Base-by-base conservation (phyloP, 208 protist genomes). In the Crithidia acanthocephali region DNA sequence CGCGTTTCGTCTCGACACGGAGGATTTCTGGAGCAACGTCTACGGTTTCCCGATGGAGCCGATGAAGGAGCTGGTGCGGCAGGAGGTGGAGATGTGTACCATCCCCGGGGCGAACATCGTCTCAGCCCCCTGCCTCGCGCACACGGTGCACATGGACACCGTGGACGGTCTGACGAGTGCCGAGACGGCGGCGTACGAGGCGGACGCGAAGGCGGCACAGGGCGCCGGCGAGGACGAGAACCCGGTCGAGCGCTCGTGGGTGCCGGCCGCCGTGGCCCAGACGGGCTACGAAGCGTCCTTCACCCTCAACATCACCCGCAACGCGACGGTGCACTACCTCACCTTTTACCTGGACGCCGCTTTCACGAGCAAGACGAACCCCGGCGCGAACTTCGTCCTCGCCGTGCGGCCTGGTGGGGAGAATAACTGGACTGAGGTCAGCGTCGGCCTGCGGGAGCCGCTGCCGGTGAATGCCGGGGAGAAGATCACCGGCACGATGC, bases 11-110 rank as follows among this genome's bases (percentile, higher is more conserved):
- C 76, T 94, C 15, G 84, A 95, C 73, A 93, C 90, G 51, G 85
- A 94, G 63, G 90, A 95, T 42, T 97, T 86, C 67, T 97, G 94
- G 94, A 88, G 84, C 66, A 97, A 97, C 71, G 92, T 97, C 13
- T 97, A 97, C 64, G 94, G 94, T n/a, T 97, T 97, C 64, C 71
- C 51, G 28, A 97, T 97, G 94, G 79, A 88, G 40, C 80, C 94
- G 48, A 97, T 97, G 94, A 96, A 97, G 80, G 66, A 63, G 62
- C 81, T 96, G 18, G 91, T 97, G 60, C 81, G 79, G 25, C 55
- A 74, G 55, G 90, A 95, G 76, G 91, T 95, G 35, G 87, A 92
- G 69, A 85, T 83, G 56, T 95, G 91, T 61, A 55, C 75, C 33
- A 93, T 97, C 27, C 91, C 94, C 3, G 64, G 64, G 2, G 42